Evolutionary conservation across 345 rosid genomes (phyloP), one percentile per base, ranked within the genome.

Genomic region (Eucalyptus tenuipes): DNA sequence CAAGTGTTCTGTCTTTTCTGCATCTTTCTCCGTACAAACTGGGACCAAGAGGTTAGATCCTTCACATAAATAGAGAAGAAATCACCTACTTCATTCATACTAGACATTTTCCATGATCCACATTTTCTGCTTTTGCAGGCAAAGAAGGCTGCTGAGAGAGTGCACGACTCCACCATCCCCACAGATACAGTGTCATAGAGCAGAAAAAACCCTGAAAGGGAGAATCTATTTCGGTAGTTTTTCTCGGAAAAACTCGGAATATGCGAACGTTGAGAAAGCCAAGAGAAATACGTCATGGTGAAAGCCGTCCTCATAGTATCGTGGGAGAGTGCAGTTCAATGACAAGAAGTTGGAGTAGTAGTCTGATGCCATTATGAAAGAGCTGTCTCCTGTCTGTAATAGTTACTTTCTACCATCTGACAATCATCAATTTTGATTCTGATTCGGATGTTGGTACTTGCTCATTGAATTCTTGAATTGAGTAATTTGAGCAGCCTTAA

Each of bases 1-100:
- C 99, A 95, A 90, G 92, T 87, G 24, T 3, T 88, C 29, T 93
- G 89, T 47, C 96, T 95, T 88, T 87, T 89, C n/a, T 25, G 90
- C 5, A 59, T 96, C 79, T 93, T 95, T n/a, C 40, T 93, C 14
- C 92, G 93, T 24, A 94, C 95, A 1, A 91, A 94, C n/a, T 95
- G 99, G 99, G 94, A 95, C 33, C 49, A 89, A 85, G 94, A 95
- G 91, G 98, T 96, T 90, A 86, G 81, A 44, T 82, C 55, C 27
- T 44, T 20, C 6, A 33, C 86, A 88, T 13, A 7, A 48, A 29
- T 20, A 47, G 47, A 17, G 31, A 31, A 85, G 14, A 18, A n/a
- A 52, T 27, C 85, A 52, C 29, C 42, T 59, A 68, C 20, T 11
- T 47, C n/a, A 14, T 37, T 15, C 31, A 29, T 48, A 13, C 13